These are phyloP conservation scores for Lactifluus rugatus DNA, from an alignment of 768 basidiomycete species.

Conservation along the genomic window DNA sequence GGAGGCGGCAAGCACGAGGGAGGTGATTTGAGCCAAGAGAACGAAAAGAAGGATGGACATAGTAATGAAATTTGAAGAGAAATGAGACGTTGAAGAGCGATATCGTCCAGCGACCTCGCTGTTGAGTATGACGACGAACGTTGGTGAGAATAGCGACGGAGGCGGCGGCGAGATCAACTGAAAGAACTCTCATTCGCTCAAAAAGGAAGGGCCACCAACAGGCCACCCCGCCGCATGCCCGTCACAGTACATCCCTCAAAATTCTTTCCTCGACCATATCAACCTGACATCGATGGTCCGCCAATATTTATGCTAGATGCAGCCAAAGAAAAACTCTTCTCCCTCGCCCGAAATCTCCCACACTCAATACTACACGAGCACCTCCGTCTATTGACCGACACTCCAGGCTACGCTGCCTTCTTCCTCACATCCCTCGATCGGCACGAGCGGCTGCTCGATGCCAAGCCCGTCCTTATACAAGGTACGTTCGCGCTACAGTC, in stretches of 20 bases:
- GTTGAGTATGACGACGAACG: constrained; percentile 14
- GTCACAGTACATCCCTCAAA: neutral
- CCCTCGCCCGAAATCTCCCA: neutral
- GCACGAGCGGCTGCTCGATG: constrained; percentile 11
- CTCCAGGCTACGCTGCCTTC: constrained; percentile 16
- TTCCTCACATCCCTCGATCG: constrained; percentile 12
- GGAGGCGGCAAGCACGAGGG: constrained; percentile 27
- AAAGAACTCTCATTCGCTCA: neutral
- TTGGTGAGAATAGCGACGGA: constrained; percentile 10
- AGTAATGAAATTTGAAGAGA: constrained; percentile 33
- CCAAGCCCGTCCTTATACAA: constrained; percentile 26
- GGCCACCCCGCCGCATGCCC: neutral
- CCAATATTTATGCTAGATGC: neutral
- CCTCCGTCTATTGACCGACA: constrained; percentile 7
- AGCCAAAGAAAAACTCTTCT: neutral
- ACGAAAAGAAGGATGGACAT: constrained; percentile 57
- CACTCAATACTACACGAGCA: constrained; percentile 1
- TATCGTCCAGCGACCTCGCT: constrained; percentile 24
- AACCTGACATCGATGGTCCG: constrained; percentile 2
- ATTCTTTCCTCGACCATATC: constrained; percentile 7
- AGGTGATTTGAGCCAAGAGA: constrained; percentile 40
- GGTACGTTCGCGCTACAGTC: constrained; percentile 12
- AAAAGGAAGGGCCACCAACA: neutral
- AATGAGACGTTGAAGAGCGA: constrained; percentile 19
- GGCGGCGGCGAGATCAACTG: neutral